These are phyloP conservation scores for Trichoderma atroviride DNA, from an alignment of 2,329 filamentous ascomycete genomes.

Conservation along the genomic window DNA sequence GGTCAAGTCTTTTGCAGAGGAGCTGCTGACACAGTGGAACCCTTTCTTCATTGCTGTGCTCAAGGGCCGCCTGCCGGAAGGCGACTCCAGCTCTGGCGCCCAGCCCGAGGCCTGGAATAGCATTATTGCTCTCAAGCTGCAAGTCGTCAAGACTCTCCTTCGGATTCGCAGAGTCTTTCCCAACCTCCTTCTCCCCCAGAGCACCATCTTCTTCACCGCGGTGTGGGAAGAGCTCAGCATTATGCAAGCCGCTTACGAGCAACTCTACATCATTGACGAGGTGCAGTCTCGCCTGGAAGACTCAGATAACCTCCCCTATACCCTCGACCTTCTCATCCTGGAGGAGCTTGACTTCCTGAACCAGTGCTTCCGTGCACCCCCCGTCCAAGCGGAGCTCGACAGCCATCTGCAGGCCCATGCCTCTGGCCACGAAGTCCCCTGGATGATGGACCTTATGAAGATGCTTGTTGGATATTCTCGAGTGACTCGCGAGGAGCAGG, in stretches of 20 bases:
- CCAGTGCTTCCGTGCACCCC: constrained; percentile 82
- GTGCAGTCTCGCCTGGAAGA: constrained; percentile 88
- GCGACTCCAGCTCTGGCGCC: constrained; percentile 47
- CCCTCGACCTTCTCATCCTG: constrained; percentile 87
- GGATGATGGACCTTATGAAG: constrained; percentile 87
- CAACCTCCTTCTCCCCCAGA: constrained; percentile 78
- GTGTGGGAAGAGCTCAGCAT: constrained; percentile 86
- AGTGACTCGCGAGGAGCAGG: constrained; percentile 90
- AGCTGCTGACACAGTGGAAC: constrained; percentile 80
- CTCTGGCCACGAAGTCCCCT: constrained; percentile 66
- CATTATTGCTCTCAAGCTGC: constrained; percentile 82
- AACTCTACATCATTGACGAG: constrained; percentile 83
- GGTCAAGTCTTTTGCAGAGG: constrained; percentile 86
- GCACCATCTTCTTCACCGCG: constrained; percentile 77
- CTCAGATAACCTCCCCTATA: constrained; percentile 88
- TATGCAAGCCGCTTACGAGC: constrained; percentile 72
- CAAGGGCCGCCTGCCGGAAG: constrained; percentile 73
- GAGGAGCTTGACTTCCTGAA: constrained; percentile 96
- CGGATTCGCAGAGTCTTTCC: constrained; percentile 86
- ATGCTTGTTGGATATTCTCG: constrained; percentile 83
- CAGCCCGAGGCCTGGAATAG: constrained; percentile 76
- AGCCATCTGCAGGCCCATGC: constrained; percentile 68
- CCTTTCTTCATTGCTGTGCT: constrained; percentile 84
- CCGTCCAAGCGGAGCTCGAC: constrained; percentile 87
- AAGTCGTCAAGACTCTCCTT: constrained; percentile 91